These are phyloP conservation scores for Maudiozyma bulderi DNA, from an alignment of 805 yeast species.

Conservation along the genomic window DNA sequence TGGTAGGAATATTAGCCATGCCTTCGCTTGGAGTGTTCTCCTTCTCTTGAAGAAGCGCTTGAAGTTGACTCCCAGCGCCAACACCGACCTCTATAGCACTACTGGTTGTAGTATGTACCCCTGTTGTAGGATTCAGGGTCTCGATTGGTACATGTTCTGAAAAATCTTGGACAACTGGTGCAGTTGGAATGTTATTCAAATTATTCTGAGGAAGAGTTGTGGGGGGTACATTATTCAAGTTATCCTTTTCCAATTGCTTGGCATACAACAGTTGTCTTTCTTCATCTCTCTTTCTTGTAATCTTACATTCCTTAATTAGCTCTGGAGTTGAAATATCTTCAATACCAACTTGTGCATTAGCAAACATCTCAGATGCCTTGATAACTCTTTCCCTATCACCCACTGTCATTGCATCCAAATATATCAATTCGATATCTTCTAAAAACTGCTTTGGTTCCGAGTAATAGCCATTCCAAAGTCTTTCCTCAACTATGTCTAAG, in stretches of 20 bases:
- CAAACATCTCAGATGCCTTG: conserved; percentile 87
- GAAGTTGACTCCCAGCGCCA: conserved; percentile 22
- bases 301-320: conserved; percentile 67
- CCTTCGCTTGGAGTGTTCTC: not conserved
- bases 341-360: conserved; percentile 90
- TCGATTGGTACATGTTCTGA: not conserved
- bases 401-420: conserved; percentile 58
- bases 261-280: conserved; percentile 35
- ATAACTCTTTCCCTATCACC: conserved; percentile 78
- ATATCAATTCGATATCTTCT: conserved; percentile 75
- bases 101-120: not conserved
- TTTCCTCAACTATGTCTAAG: conserved; percentile 83
- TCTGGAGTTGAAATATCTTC: conserved; percentile 77
- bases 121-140: conserved; percentile 5
- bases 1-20: not conserved
- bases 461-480: conserved; percentile 94
- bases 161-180: not conserved
- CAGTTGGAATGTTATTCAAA: too few species aligned
- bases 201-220: too few species aligned
- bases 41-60: conserved; percentile 5
- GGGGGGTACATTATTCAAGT: not conserved
- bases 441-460: conserved; percentile 86
- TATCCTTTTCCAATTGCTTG: conserved; percentile 23
- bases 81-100: conserved; percentile 8
- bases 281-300: conserved; percentile 56